Base-by-base conservation (phyloP, 768 basidiomycete species). In the Daedalea quercina region DNA sequence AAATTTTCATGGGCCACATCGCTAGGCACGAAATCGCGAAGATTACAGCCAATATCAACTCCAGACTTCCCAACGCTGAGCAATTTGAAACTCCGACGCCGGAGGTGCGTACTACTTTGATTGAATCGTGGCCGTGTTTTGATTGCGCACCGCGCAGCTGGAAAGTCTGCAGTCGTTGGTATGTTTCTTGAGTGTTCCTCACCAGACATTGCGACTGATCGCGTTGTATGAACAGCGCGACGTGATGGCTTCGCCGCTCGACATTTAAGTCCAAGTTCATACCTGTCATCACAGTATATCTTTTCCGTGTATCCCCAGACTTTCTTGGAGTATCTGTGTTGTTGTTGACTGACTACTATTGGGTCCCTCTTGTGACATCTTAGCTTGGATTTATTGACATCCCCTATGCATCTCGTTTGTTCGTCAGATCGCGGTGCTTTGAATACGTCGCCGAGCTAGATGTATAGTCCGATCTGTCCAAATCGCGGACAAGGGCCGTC, bases 21-120 rank as follows among this genome's bases (percentile, higher is more conserved):
- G 3, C 28, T 19, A 58, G 57, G 9, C 51, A 51, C 13, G 54
- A 58, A 25, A 47, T 58, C 9, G 53, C 57, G 8, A 58, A 58
- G 33, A 45, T 45, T 35, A 50, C 51, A 9, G 57, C 53, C 6
- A 44, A 41, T 15, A 47, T 52, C 44, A 58, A 58, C 31, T 3
- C n/a, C 40, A 37, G 31, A 13, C 34, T 15, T 6, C 20, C 26
- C 19, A 22, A 28, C 25, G 34, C 12, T 40, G 44, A 46, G 4
- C 43, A 22, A 3, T 41, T 46, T 24, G n/a, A n/a, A 3, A 31
- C 37, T 1, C 53, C 53, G 9, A 54, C 22, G 41, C 53, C 53
- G 24, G 45, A 54, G 42, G 43, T 54, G 42, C 22, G 53, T 33
- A 25, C 11, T 46, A 12, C 34, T 40, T 9, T 33, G 12, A 3